Conservation (phyloP, 1,284 basidiomycete genomes). For the Naganishia sp. region DNA sequence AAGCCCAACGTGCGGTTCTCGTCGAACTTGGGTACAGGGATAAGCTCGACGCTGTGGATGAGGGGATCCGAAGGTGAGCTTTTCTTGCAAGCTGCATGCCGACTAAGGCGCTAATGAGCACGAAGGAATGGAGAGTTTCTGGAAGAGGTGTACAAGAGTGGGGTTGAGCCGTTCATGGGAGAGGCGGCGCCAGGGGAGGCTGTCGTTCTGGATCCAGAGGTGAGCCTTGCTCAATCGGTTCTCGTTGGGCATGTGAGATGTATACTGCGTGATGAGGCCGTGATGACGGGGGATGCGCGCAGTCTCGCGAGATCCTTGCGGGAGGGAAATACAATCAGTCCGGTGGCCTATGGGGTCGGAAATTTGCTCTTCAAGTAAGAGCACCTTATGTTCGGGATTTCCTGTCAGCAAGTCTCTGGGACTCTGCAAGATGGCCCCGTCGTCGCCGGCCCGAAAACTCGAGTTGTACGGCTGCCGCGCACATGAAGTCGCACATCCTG, state of each 20-base stretch:
- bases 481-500: too few relatives aligned
- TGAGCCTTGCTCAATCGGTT: too few relatives aligned
- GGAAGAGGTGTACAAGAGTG: constrained; percentile 43
- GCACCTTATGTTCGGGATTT: too few relatives aligned
- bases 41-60: constrained; percentile 54
- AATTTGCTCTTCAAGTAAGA: too few relatives aligned
- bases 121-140: constrained; percentile 52
- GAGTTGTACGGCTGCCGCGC: too few relatives aligned
- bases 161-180: constrained; percentile 27
- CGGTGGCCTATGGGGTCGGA: too few relatives aligned
- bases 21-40: constrained; percentile 49
- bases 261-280: background rate
- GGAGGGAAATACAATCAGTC: background rate
- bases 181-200: background rate
- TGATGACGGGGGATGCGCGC: background rate
- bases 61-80: constrained; percentile 51
- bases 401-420: too few relatives aligned
- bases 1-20: constrained; percentile 43
- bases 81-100: background rate
- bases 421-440: too few relatives aligned
- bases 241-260: too few relatives aligned
- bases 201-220: too few relatives aligned
- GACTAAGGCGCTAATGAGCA: background rate
- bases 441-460: too few relatives aligned
- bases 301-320: background rate